Percentiles rank a stretch among this genome's conserved stretches.
Evolutionary conservation across 495 filamentous ascomycete genomes (phyloP).

Genomic region (Articulospora tetracladia): DNA sequence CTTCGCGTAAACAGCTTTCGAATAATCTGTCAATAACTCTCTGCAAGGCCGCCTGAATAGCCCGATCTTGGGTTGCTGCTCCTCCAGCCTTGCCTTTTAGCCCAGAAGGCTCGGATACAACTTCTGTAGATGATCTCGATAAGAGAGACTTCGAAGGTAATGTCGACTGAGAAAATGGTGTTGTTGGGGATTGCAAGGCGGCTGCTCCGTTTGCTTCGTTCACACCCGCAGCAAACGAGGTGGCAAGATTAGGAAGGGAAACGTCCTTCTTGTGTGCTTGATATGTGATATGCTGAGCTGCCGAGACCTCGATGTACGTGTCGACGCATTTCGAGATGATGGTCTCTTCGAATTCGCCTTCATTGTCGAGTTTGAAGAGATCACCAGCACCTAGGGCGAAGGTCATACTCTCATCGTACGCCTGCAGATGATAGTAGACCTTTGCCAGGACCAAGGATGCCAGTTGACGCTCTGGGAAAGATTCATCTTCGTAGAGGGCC

Average conservation of each 20-base stretch:
- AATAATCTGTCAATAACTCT: conserved; percentile 83
- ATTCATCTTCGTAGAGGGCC: conserved; percentile 94
- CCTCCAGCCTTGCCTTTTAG: conserved; percentile 49
- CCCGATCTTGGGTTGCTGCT: conserved; percentile 37
- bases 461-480: conserved; percentile 88
- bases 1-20: conserved; percentile 81
- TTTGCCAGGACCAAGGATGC: conserved; percentile 94
- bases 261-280: conserved; percentile 44
- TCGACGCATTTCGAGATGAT: conserved; percentile 98
- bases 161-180: conserved; percentile 88
- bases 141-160: conserved; percentile 91
- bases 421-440: conserved; percentile 97
- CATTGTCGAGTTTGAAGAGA: conserved; percentile 85
- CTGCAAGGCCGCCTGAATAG: conserved; percentile 68
- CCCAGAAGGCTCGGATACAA: conserved; percentile 42
- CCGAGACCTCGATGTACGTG: conserved; percentile 88
- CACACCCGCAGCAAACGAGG: conserved; percentile 65
- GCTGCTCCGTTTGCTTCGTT: conserved; percentile 58
- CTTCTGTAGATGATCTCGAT: conserved; percentile 60
- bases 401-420: conserved; percentile 98
- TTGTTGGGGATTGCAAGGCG: conserved; percentile 78
- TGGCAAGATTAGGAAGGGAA: conserved; percentile 64
- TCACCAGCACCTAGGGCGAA: conserved; percentile 95
- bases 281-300: conserved; percentile 56
- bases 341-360: conserved; percentile 97